Evolutionary conservation across 1,284 basidiomycete species (phyloP), one percentile per base, ranked within the genome.

Genomic region (Rhodotorula glutinis): DNA sequence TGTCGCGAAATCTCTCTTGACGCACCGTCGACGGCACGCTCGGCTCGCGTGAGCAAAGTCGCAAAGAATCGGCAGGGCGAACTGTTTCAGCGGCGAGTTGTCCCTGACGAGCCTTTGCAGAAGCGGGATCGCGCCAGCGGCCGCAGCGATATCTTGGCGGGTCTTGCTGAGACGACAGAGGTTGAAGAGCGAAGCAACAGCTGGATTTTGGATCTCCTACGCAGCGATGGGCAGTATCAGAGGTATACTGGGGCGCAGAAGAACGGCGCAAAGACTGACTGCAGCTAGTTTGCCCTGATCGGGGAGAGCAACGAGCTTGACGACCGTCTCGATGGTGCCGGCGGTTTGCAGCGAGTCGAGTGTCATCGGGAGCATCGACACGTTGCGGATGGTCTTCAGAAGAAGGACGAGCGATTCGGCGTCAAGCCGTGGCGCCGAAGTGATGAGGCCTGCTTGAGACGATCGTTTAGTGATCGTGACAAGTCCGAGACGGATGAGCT

Each of bases 291-390:
- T 84, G 5, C 91, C 88, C 23, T 86, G 83, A 65, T 87, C 86
- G 75, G 91, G 88, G 75, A 91, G 87, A 40, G 90, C 89, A 38
- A 98, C 81, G 17, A 96, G 86, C 49, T 84, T 85, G 53, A 93
- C 87, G 16, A 98, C 83, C 59, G 92, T 88, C 77, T 97, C 92
- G 70, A 98, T 90, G 1, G 91, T 89, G 75, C 97, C 96, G 43
- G 93, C 92, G 73, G 97, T 97, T 79, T 98, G 94, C 23, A 98
- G 82, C 8, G 94, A 89, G 75, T 98, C 93, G 40, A 96, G 86
- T 25, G 96, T 81, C 3, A 87, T 88, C 0, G 92, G 85, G 68
- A 89, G 91, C 86, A 96, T 98, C 5, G 93, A 94, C 3, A 98
- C 82, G 77, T 97, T 94, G 78, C 98, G 97, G 77, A 98, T 87